Base-by-base conservation (phyloP, 192 early-diverging fungal genomes). In the Coemansia sp. region DNA sequence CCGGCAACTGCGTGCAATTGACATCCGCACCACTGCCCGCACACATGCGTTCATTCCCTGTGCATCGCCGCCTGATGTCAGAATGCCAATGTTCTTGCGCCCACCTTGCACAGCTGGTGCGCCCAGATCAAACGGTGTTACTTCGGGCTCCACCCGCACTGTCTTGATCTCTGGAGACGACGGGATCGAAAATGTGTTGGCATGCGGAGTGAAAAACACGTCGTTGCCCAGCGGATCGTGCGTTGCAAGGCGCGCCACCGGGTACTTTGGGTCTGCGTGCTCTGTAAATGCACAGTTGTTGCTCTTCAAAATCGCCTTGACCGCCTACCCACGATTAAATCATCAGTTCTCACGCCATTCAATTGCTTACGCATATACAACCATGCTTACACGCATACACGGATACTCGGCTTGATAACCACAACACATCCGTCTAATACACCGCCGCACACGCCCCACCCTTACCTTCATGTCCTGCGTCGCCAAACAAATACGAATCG, bases 41-140 rank as follows among this genome's bases (percentile, higher is more conserved):
- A 98, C 96, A 23, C 89, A 91, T 22, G 96, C 91, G 67, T 98
- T 98, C 96, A 98, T 98, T 24, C 96, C 96, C n/a, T 90, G 91
- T 10, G 92, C 89, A 72, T 98, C 96, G 32, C 96, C 96, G 29
- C 96, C 96, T 38, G 89, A 91, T 10, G 96, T 98, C 37, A 98
- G 73, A 25, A 98, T 86, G 25, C 92, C 96, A 82, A 98, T 94
- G 70, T 88, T 90, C 77, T 94, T 93, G 58, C 65, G 62, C 29
- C 29, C 29, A 0, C 29, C 29, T 48, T 3, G 57, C 41, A 12
- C 54, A 37, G 43, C 25, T 19, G 8, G 17, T 17, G 21, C 61
- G 58, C 27, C 50, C 56, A 51, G 32, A 49, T 61, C 48, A 19
- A 35, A 35, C 12, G 41, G 8, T 15, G 11, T 0, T 12, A 5